Evolutionary conservation across 495 filamentous ascomycete species (phyloP), one percentile per base, ranked within the genome.

Genomic region (Usnea hakonensis): DNA sequence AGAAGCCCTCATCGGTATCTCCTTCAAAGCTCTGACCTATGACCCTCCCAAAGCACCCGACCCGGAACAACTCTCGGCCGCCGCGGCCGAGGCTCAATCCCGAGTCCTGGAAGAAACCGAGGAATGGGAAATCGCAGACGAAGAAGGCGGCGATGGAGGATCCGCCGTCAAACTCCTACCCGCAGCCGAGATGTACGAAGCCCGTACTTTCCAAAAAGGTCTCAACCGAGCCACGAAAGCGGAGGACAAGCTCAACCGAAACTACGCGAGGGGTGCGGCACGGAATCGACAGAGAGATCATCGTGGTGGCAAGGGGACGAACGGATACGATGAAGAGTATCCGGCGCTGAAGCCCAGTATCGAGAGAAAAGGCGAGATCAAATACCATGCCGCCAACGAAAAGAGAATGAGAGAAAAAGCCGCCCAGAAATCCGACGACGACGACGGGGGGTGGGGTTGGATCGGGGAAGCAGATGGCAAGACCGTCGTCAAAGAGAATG

Each of bases 1-100:
- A 62, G 83, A 86, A 64, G 87, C 83, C 33, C 79, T 96, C 78
- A 70, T 97, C 14, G 80, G 75, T 16, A 80, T 96, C 65, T 78
- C 82, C 50, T 69, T 90, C 63, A 77, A 52, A 35, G 64, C 62
- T 21, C 56, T 68, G 3, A 44, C 21, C 30, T 16, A 23, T 17
- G 33, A 6, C 38, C 55, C 50, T 33, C 55, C 58, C 10, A 21
- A 55, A 43, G 28, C 53, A 17, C 38, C 46, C 26, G 36, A 48
- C 23, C 63, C 32, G 17, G 63, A 61, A 28, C 35, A 35, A 46
- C 55, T 55, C 43, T 40, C 43, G 28, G 57, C 52, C 17, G 63
- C 64, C 5, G 65, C 64, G 2, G 56, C 55, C 2, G 70, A 69
- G 44, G 70, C 68, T 35, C 44, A 48, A 36, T 59, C 68, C 33